phyloP scores from a whole-genome alignment of 208 protist species.

The Crithidia bombi region DNA sequence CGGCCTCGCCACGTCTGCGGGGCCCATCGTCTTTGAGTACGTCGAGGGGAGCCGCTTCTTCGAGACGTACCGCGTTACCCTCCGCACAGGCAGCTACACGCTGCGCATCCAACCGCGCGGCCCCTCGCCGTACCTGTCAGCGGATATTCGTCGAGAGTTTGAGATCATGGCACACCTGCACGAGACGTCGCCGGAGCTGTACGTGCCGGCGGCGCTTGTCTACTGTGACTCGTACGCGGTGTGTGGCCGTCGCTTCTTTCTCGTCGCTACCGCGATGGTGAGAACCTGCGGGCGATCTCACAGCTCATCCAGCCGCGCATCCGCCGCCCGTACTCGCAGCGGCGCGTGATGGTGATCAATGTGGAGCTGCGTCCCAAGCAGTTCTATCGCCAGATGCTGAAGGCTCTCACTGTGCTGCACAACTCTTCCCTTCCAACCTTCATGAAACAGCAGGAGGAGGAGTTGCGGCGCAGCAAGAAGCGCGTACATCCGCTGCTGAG shows the following conservation, averaged over 20 bases:
- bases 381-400: constrained; percentile 63
- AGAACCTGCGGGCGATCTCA: constrained; percentile 46
- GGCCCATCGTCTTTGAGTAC: constrained; percentile 73
- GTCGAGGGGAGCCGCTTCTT: constrained; percentile 61
- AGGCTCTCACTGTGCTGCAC: constrained; percentile 50
- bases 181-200: constrained; percentile 42
- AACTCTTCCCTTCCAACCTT: constrained; percentile 57
- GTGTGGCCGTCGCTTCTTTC: constrained; percentile 72
- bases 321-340: constrained; percentile 69
- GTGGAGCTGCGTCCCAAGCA: constrained; percentile 62
- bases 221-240: constrained; percentile 78
- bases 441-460: constrained; percentile 49
- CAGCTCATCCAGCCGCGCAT: constrained; percentile 77
- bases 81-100: constrained; percentile 76
- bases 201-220: constrained; percentile 56
- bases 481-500: constrained; percentile 49
- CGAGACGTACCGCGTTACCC: constrained; percentile 72
- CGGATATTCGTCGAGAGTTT: constrained; percentile 71
- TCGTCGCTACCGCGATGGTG: constrained; percentile 73
- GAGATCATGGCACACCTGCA: constrained; percentile 72
- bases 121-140: constrained; percentile 49
- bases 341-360: constrained; percentile 57
- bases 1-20: constrained; percentile 65
- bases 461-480: constrained; percentile 32
- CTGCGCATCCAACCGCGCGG: constrained; percentile 75